Percentiles rank a stretch among this genome's conserved stretches.
These are phyloP conservation scores for Torulaspora franciscae DNA, from an alignment of 805 yeast genomes.

Conservation along the genomic window DNA sequence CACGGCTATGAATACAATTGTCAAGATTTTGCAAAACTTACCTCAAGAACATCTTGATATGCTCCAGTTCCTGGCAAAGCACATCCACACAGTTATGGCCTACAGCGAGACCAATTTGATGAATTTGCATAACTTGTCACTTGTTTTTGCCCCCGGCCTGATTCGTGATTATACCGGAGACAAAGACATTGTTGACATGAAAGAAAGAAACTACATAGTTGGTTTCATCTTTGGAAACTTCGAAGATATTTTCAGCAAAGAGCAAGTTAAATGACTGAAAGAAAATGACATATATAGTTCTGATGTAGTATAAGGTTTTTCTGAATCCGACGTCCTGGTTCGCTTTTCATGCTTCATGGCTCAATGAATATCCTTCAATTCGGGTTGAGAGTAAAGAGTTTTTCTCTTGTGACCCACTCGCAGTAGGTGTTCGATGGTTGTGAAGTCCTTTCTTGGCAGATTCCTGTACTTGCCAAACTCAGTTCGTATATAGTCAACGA, in stretches of 20 bases:
- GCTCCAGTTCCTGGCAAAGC: slow-evolving; percentile 53
- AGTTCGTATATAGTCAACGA: slow-evolving; percentile 44
- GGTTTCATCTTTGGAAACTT: slow-evolving; percentile 61
- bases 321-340: not conserved
- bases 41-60: slow-evolving; percentile 67
- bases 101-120: slow-evolving; percentile 61
- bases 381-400: slow-evolving; percentile 68
- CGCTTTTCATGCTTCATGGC: not conserved
- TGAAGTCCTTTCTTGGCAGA: slow-evolving; percentile 72
- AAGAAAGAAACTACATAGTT: slow-evolving; percentile 67
- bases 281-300: not conserved
- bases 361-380: slow-evolving; percentile 60
- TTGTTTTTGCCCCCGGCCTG: slow-evolving; percentile 92
- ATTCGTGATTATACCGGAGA: slow-evolving; percentile 75
- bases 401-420: slow-evolving; percentile 67
- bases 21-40: slow-evolving; percentile 43
- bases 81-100: slow-evolving; percentile 56
- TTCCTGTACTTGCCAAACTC: slow-evolving; percentile 58
- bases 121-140: slow-evolving; percentile 77
- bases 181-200: slow-evolving; percentile 81
- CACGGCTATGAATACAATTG: slow-evolving; percentile 39
- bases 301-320: not conserved
- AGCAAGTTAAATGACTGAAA: not conserved
- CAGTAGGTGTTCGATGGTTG: slow-evolving; percentile 78
- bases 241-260: slow-evolving; percentile 17